These are phyloP conservation scores for Cyphellophora europaea DNA, from an alignment of 2,329 filamentous ascomycete genomes.

Conservation along the genomic window DNA sequence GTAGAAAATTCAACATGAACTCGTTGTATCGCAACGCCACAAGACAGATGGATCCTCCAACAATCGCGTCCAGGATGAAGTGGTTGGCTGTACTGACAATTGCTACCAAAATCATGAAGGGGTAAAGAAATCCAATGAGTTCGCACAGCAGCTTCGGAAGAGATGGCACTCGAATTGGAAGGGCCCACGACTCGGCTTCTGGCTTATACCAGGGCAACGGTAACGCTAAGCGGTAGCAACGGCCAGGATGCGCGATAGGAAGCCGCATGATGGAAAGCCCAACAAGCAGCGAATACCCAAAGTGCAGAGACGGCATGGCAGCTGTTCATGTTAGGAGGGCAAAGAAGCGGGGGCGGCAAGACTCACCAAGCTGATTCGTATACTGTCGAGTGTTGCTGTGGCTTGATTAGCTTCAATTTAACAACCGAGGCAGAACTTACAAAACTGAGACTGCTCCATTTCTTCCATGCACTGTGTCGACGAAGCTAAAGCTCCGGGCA, in stretches of 20 bases:
- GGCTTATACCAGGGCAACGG: constrained; percentile 27
- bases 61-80: constrained; percentile 46
- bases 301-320: constrained; percentile 51
- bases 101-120: constrained; percentile 38
- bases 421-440: too few relatives aligned
- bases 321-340: too few relatives aligned
- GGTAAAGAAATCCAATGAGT: constrained; percentile 39
- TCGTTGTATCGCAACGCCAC: constrained; percentile 41
- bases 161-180: too few relatives aligned
- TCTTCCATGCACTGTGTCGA: constrained; percentile 51
- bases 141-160: too few relatives aligned
- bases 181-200: too few relatives aligned
- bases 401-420: too few relatives aligned
- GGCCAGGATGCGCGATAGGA: constrained; percentile 44
- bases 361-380: too few relatives aligned
- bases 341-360: too few relatives aligned
- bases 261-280: constrained; percentile 43
- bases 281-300: constrained; percentile 46
- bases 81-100: constrained; percentile 53
- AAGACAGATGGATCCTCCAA: constrained; percentile 39
- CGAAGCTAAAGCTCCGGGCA: constrained; percentile 50
- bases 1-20: constrained; percentile 41
- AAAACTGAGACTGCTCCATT: too few relatives aligned
- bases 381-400: too few relatives aligned
- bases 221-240: too few relatives aligned